Base-by-base conservation (phyloP, 2,329 filamentous ascomycete genomes). In the Verticillium klebahnii region DNA sequence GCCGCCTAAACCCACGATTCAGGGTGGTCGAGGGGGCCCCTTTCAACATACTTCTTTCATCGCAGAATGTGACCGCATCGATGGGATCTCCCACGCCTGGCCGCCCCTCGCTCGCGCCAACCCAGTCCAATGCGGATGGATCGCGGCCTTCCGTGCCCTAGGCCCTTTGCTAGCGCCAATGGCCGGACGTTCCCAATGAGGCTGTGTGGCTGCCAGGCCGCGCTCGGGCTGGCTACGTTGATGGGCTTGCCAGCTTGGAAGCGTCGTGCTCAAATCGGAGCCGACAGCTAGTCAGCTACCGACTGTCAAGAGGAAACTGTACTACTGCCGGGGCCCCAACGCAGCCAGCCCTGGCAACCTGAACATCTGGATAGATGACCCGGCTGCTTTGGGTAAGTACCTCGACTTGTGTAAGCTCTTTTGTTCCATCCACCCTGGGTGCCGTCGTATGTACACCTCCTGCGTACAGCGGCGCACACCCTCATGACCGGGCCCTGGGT, bases 381-480 rank as follows among this genome's bases (percentile, higher is more conserved):
- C 45, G 45, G 45, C 45, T 50, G 45, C 19, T 50, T 50, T 50
- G 11, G 19, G 45, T 23, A 50, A 50, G 45, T 50, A 50, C 45
- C 45, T 50, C n/a, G 45, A 50, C 45, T 23, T 50, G 45, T 29
- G 45, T 50, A 50, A 50, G 45, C 45, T 50, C 19, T 8, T 50
- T 50, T 50, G 19, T 50, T 50, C 45, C 45, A 50, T 50, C 45
- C 45, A 50, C 57, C 57, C 45, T 31, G 57, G 57, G 57, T 45
- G 57, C 57, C 31, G 34, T 40, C 39, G 25, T 29, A 58, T 40
- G 57, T 31, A 58, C 25, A 31, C 34, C 15, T 58, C 57, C 57
- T 40, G 57, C 23, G 34, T 32, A 34, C 36, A 25, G 57, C 57
- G 57, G 15, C 57, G 37, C 57, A 58, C 57, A 58, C 57, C 57